Base-by-base conservation (phyloP, 1,284 basidiomycete genomes). In the Cutaneotrichosporon sp. region DNA sequence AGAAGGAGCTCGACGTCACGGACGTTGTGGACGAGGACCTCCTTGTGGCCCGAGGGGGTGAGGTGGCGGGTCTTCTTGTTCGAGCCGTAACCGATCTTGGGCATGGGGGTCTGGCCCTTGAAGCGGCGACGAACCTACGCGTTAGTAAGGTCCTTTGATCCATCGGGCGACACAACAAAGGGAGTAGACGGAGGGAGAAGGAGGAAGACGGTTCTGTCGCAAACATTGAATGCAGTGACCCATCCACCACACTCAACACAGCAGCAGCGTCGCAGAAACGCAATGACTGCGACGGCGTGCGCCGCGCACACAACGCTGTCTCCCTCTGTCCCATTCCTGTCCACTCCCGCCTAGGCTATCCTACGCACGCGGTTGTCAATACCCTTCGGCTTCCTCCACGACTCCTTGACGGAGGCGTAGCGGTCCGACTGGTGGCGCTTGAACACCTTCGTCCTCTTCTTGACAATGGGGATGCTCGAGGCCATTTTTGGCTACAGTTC, bases 391-490 rank as follows among this genome's bases (percentile, higher is more conserved):
- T 94, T 97, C 77, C 92, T 83, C 93, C 92, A 97, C 81, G 88
- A 81, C 81, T 93, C 90, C 82, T 92, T 92, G 66, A 97, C 91
- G 64, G 85, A 80, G 76, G 88, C 83, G 81, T 94, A 97, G 75
- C 93, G 87, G 80, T 96, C 92, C 53, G 90, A 93, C 79, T 97
- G 92, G 79, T 96, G 92, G 77, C 92, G 89, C 88, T 93, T 94
- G 88, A 96, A 94, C 71, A 79, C 79, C 79, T 88, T 90, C 67
- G 91, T 94, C 76, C 90, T 87, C 82, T 97, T 97, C 83, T 94
- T 94, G 78, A 96, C 83, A 76, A 94, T 90, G 65, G 86, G 86
- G 63, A 88, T 87, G 79, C 85, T 88, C 79, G 87, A 76, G 78
- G 69, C 81, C 88, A 91, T 91, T 77, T 75, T 75, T 78, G 59